Evolutionary conservation across 768 basidiomycete species (phyloP), one percentile per base, ranked within the genome.

Genomic region (Hygrophoropsis aurantiaca): DNA sequence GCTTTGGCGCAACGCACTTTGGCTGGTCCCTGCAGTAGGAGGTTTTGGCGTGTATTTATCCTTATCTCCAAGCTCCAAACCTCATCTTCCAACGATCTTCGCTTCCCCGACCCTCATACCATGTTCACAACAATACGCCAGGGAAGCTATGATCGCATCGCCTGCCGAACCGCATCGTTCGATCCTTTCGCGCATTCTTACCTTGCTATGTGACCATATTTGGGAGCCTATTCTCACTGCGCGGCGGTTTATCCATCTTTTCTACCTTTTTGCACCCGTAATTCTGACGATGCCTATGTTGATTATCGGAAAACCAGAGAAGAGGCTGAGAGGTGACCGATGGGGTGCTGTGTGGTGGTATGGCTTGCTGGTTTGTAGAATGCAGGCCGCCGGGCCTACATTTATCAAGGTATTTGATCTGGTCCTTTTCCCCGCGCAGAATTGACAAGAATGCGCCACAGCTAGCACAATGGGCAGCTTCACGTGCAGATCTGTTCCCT

Each of bases 311-410:
- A 72, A 66, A 26, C 78, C 76, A 16, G 74, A 80, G 44, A 71
- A 71, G 36, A 67, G 69, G 40, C 71, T 81, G 37, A 78, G 77
- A 11, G 87, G 88, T 13, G 92, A 94, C 53, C 78, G 82, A 57
- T 93, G 91, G 91, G 93, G 93, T 30, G 93, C 92, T 1, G 77
- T 94, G 3, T 97, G 93, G 95, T 99, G 97, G 97, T 98, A 97
- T 62, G 80, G 77, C n/a, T 78, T 91, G 42, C 72, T 99, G 13
- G 91, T 93, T 6, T 71, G 68, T 36, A 86, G 85, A 64, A 98
- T 99, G 97, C 85, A 94, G 68, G 74, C 83, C 5, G 95, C 95
- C 8, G 97, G 97, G 1, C 97, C 97, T 13, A 95, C 94, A 0
- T 98, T 98, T 66, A 90, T 90, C 66, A 99, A 99, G 82, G 92